Evolutionary conservation across 2,329 filamentous ascomycete genomes (phyloP).

Genomic region (Hymenoscyphus scutula): DNA sequence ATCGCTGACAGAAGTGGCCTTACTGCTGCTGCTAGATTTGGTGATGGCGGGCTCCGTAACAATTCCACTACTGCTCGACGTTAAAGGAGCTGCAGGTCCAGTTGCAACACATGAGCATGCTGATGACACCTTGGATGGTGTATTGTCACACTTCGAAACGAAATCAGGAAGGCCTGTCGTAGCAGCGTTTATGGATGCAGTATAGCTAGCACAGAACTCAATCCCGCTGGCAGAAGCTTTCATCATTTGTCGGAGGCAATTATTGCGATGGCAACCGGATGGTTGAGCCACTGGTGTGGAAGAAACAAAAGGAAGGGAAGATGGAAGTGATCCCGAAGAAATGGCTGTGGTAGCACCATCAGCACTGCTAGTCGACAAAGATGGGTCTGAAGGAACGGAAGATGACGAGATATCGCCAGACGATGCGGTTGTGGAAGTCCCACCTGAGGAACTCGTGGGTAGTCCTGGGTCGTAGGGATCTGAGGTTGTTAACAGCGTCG

Average conservation of each 20-base stretch:
- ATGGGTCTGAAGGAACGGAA: not conserved
- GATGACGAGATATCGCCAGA: not conserved
- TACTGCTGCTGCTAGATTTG: constrained; percentile 3
- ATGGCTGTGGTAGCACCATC: constrained; percentile 4
- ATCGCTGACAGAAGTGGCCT: constrained; percentile 5
- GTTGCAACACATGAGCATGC: constrained; percentile 28
- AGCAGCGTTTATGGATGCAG: constrained; percentile 21
- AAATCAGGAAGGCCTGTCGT: constrained; percentile 26
- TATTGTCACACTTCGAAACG: constrained; percentile 26
- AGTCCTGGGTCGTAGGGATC: not conserved
- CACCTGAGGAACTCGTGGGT: not conserved
- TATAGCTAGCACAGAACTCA: constrained; percentile 31
- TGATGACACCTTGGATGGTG: constrained; percentile 26
- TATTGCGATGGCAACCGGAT: constrained; percentile 27
- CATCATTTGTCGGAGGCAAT: constrained; percentile 30
- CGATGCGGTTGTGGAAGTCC: not conserved
- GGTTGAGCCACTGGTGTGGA: not conserved
- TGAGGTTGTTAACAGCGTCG: not conserved
- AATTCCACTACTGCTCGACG: constrained; percentile 2
- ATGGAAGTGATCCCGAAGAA: not conserved
- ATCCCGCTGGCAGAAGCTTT: constrained; percentile 19
- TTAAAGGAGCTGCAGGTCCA: constrained; percentile 1
- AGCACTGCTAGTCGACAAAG: not conserved
- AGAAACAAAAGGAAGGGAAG: not conserved
- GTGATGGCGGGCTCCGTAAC: constrained; percentile 7